Evolutionary conservation across 805 yeast genomes (phyloP), one percentile per base, ranked within the genome.

Genomic region (Metschnikowia chrysomelidarum): DNA sequence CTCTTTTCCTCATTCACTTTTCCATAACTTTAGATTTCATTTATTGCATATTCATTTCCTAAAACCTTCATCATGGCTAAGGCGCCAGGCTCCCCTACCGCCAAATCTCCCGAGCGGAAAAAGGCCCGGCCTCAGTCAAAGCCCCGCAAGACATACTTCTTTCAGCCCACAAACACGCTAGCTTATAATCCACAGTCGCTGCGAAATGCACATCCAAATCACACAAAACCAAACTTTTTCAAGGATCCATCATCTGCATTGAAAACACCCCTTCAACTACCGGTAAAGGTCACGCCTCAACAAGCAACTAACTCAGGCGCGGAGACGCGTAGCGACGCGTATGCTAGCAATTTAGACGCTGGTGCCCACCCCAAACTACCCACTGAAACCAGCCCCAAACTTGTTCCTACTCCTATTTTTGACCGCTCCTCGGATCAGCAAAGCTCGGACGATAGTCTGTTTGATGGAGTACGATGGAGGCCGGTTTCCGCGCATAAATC

Each of bases 401-500:
- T 7, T 11, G 22, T 20, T n/a, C n/a, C 14, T 4, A n/a, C 12
- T 13, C 29, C 27, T n/a, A 15, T 25, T 6, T 32, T 31, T 15
- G 45, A 41, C 30, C 31, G 34, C 21, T 40, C 51, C 18, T 26
- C 34, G 17, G 60, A 57, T 13, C 53, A 47, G 17, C 69, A 62
- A 34, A 59, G 67, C 37, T 64, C 71, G 0, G 73, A 67, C 36
- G 72, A 67, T 32, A 64, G 69, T 37, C n/a, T n/a, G n/a, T 66
- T 62, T 40, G 73, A 67, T 27, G 71, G 72, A 1, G 55, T 67
- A 20, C 51, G 64, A 30, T 56, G 60, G 60, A 32, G 35, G 10
- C 40, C 47, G 1, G 30, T 36, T 7, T 42, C 38, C 4, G 29
- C 35, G 31, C 29, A 32, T 28, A 34, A 27, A 24, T 34, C 14